Evolutionary conservation across 2,329 filamentous ascomycete genomes (phyloP).

Genomic region (Teratosphaeriaceae sp.): DNA sequence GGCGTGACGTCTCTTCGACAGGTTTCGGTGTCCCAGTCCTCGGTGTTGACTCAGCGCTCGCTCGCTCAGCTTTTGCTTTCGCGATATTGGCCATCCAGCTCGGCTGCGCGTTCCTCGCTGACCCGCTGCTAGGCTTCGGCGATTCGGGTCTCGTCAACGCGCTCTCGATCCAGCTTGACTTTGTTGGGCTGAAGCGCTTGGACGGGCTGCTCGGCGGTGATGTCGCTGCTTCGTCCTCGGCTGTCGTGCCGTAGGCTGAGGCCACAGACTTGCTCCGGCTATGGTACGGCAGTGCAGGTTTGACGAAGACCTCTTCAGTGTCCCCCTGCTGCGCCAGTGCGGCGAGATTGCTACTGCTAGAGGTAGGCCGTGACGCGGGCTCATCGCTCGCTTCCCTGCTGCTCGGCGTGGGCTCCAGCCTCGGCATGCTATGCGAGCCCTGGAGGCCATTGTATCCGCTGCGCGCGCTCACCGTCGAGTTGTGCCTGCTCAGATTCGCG

Average conservation of each 20-base stretch:
- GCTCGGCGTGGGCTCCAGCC: slow-evolving; percentile 34
- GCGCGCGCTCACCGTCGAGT: slow-evolving; percentile 57
- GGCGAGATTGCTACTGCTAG: slow-evolving; percentile 59
- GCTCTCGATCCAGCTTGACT: slow-evolving; percentile 92
- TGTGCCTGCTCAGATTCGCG: slow-evolving; percentile 55
- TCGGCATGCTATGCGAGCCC: slow-evolving; percentile 35
- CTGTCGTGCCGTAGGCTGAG: slow-evolving; percentile 27
- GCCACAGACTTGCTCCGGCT: slow-evolving; percentile 44
- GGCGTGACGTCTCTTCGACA: slow-evolving; percentile 15
- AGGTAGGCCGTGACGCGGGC: slow-evolving; percentile 54
- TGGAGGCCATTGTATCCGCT: slow-evolving; percentile 32
- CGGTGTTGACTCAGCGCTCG: slow-evolving; percentile 19
- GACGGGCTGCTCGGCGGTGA: slow-evolving; percentile 69
- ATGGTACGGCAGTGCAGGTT: slow-evolving; percentile 41
- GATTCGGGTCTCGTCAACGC: slow-evolving; percentile 87
- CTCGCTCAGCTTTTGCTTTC: slow-evolving; percentile 64
- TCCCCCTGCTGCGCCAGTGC: slow-evolving; percentile 32
- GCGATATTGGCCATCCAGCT: slow-evolving; percentile 90
- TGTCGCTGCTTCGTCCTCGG: slow-evolving; percentile 38
- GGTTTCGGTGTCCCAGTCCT: slow-evolving; percentile 12
- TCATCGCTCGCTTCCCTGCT: slow-evolving; percentile 51
- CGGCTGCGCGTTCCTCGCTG: slow-evolving; percentile 51
- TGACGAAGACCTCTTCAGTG: slow-evolving; percentile 39
- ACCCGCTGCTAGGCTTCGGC: slow-evolving; percentile 56
- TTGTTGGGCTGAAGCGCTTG: slow-evolving; percentile 86